phyloP scores from a whole-genome alignment of 331 rosid genomes.

The Phaseolus coccineus region DNA sequence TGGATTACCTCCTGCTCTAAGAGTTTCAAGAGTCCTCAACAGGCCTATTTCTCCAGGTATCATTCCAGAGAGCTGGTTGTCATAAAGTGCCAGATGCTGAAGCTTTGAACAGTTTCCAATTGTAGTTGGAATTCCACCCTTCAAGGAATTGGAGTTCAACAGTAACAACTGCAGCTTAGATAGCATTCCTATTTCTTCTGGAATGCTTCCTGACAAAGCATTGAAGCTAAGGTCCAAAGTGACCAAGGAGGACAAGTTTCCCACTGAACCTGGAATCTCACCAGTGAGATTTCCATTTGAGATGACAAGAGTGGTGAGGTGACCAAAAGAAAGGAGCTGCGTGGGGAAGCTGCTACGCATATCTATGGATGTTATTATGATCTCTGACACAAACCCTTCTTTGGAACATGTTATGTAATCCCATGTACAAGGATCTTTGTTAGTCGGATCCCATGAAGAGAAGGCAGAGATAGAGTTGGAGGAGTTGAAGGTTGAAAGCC shows the following conservation, averaged over 20 bases:
- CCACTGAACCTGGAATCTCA: conserved; percentile 66
- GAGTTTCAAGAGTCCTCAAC: conserved; percentile 58
- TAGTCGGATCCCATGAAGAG: conserved; percentile 82
- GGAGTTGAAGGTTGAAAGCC: conserved; percentile 86
- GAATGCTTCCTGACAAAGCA: conserved; percentile 78
- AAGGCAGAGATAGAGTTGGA: conserved; percentile 65
- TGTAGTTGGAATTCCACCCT: conserved; percentile 70
- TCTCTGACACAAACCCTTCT: conserved; percentile 68
- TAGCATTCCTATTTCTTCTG: conserved; percentile 66
- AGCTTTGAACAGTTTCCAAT: conserved; percentile 86
- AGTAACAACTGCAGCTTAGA: conserved; percentile 58
- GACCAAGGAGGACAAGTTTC: conserved; percentile 76
- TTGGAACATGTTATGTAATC: conserved; percentile 76
- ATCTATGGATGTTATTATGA: conserved; percentile 65
- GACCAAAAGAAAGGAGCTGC: conserved; percentile 65
- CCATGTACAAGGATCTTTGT: conserved; percentile 86
- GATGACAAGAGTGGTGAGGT: conserved; percentile 70
- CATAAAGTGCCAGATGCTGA: conserved; percentile 70
- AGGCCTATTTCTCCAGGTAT: conserved; percentile 81
- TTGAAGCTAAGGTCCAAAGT: conserved; percentile 87
- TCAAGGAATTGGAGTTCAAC: conserved; percentile 75
- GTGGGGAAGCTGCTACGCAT: conserved; percentile 68
- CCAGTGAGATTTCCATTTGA: conserved; percentile 89
- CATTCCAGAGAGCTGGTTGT: conserved; percentile 81
- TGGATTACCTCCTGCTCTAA: conserved; percentile 88